Percentiles rank a stretch among this genome's conserved stretches.
Evolutionary conservation across 805 yeast genomes (phyloP).

Genomic region (Metschnikowia amazonensis): DNA sequence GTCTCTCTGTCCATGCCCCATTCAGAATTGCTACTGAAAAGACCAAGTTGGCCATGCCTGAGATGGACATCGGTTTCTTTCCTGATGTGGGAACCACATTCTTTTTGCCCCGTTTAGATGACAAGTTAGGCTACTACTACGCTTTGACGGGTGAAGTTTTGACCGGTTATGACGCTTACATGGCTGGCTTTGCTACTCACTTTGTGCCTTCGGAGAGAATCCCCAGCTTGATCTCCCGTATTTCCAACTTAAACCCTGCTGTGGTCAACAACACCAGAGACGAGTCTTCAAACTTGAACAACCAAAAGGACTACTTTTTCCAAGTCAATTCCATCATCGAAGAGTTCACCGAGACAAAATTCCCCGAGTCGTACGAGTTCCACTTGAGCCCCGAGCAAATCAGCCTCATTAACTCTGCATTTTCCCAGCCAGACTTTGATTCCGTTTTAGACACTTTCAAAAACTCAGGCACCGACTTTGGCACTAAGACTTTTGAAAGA

Average conservation of each 20-base stretch:
- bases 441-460: slow-evolving; percentile 52
- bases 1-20: slow-evolving; percentile 84
- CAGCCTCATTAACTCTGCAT: slow-evolving; percentile 63
- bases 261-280: slow-evolving; percentile 26
- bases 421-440: slow-evolving; percentile 50
- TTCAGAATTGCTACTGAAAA: slow-evolving; percentile 91
- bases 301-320: slow-evolving; percentile 42
- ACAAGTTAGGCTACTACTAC: slow-evolving; percentile 77
- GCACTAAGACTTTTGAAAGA: slow-evolving; percentile 51
- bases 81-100: slow-evolving; percentile 95
- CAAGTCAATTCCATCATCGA: slow-evolving; percentile 71
- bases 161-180: slow-evolving; percentile 73
- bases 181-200: slow-evolving; percentile 87
- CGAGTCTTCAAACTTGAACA: slow-evolving; percentile 18
- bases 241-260: slow-evolving; percentile 56
- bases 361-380: slow-evolving; percentile 61
- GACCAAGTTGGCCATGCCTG: slow-evolving; percentile 96
- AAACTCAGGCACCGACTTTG: slow-evolving; percentile 61
- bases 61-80: slow-evolving; percentile 92
- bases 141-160: slow-evolving; percentile 83
- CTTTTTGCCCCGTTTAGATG: slow-evolving; percentile 78
- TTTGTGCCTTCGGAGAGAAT: slow-evolving; percentile 68
- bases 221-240: slow-evolving; percentile 57
- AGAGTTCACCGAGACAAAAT: slow-evolving; percentile 62
- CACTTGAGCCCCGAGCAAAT: slow-evolving; percentile 55